These are phyloP conservation scores for Saturnispora hagleri DNA, from an alignment of 805 yeast species.

Conservation along the genomic window DNA sequence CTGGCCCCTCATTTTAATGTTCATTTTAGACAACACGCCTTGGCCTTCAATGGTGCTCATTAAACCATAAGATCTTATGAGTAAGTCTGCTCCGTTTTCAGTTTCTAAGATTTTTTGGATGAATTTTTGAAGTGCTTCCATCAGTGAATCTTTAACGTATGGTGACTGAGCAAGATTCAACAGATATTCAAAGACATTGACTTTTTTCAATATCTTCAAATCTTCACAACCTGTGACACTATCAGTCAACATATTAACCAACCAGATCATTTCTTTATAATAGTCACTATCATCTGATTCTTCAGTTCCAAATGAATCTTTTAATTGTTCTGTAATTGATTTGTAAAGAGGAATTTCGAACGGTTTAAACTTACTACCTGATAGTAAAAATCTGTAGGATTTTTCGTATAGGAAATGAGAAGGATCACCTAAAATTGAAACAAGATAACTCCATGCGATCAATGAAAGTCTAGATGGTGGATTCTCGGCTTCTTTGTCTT, in stretches of 20 bases:
- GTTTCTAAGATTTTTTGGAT: constrained; percentile 41
- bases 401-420: constrained; percentile 68
- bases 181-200: constrained; percentile 60
- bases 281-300: constrained; percentile 36
- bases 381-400: constrained; percentile 54
- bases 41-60: constrained; percentile 31
- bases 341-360: constrained; percentile 40
- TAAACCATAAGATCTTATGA: constrained; percentile 50
- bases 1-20: constrained; percentile 2
- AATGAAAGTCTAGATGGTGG: constrained; percentile 41
- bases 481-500: constrained; percentile 9
- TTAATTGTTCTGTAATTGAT: constrained; percentile 26
- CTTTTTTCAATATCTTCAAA: constrained; percentile 40
- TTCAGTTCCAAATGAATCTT: constrained; percentile 18
- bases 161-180: constrained; percentile 47
- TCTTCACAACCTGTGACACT: constrained; percentile 46
- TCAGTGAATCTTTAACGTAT: constrained; percentile 33
- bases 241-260: constrained; percentile 38
- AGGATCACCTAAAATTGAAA: constrained; percentile 56
- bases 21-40: constrained; percentile 1
- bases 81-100: constrained; percentile 47
- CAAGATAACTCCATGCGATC: constrained; percentile 43
- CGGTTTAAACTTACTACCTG: constrained; percentile 37
- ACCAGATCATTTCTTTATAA: constrained; percentile 59
- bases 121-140: constrained; percentile 32